A percentile compares a stretch with the other conserved stretches of the same genome.
These are phyloP conservation scores for Scleromitrula shiraiana DNA, from an alignment of 2,329 filamentous ascomycete genomes.

Conservation along the genomic window DNA sequence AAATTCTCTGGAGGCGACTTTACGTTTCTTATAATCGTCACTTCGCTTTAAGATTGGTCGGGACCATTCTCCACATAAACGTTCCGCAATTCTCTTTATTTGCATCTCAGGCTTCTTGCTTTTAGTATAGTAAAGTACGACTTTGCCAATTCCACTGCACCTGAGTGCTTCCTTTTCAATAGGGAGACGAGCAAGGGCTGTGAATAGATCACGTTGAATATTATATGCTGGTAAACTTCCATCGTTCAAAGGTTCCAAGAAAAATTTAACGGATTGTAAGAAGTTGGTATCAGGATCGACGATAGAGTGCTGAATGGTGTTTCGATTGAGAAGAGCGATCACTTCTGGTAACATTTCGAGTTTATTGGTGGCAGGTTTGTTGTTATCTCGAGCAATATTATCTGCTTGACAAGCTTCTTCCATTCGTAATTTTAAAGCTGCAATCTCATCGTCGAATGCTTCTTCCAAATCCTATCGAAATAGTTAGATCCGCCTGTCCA, in stretches of 20 bases:
- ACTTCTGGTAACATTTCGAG: conserved; percentile 90
- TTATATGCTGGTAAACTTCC: conserved; percentile 93
- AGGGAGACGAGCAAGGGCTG: conserved; percentile 68
- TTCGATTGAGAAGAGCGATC: conserved; percentile 78
- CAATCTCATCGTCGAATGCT: conserved; percentile 83
- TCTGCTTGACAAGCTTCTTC: conserved; percentile 82
- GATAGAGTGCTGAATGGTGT: conserved; percentile 74
- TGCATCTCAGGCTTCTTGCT: conserved; percentile 79
- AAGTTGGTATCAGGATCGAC: conserved; percentile 94
- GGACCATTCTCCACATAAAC: conserved; percentile 91
- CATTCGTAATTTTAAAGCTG: conserved; percentile 81
- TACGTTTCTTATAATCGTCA: conserved; percentile 87
- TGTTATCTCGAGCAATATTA: conserved; percentile 69
- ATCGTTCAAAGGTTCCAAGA: conserved; percentile 90
- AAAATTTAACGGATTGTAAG: conserved; percentile 90
- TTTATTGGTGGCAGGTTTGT: conserved; percentile 82
- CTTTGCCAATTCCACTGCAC: conserved; percentile 90
- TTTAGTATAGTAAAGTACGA: conserved; percentile 94
- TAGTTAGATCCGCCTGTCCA: conserved; percentile 13
- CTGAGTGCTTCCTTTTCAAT: conserved; percentile 87
- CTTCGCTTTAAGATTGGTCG: conserved; percentile 87
- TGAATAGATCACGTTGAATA: conserved; percentile 91
- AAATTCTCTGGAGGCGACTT: conserved; percentile 54
- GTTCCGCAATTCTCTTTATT: conserved; percentile 92
- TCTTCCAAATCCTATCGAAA: conserved; percentile 72